phyloP scores from a whole-genome alignment of 1,284 basidiomycete species.

The Leccinum laetum region DNA sequence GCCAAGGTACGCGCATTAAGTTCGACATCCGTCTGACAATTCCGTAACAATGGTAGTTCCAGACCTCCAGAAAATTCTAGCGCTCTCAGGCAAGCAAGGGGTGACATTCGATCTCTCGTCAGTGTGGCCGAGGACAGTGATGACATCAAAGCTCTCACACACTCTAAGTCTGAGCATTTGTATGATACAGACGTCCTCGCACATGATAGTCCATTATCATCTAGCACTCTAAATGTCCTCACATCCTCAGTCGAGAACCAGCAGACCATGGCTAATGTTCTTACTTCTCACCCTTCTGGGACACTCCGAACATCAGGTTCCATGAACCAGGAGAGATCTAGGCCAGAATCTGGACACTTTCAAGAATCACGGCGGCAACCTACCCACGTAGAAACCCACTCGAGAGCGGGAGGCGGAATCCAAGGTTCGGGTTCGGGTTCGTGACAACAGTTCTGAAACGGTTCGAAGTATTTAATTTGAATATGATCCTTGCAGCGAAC shows the following conservation, averaged over 20 bases:
- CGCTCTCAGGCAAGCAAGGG: background rate
- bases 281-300: constrained; percentile 12
- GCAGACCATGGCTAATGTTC: background rate
- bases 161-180: constrained; percentile 7
- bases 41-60: background rate
- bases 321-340: constrained; percentile 5
- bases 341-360: constrained; percentile 1
- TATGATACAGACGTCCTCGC: background rate
- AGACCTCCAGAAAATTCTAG: constrained; percentile 1
- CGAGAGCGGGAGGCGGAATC: constrained; percentile 12
- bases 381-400: constrained; percentile 10
- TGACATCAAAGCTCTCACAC: constrained; percentile 9
- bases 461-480: constrained; percentile 2
- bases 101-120: background rate
- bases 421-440: constrained; percentile 21
- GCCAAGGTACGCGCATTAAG: constrained; percentile 13
- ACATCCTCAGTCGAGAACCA: constrained; percentile 4
- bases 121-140: background rate
- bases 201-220: constrained; percentile 6
- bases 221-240: constrained; percentile 1
- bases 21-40: constrained; percentile 4
- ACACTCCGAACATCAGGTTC: background rate
- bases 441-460: constrained; percentile 4
- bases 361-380: constrained; percentile 8
- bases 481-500: constrained; percentile 7